Evolutionary conservation across 306 rosid species (phyloP), one percentile per base, ranked within the genome.

Genomic region (Dicorynia guianensis): DNA sequence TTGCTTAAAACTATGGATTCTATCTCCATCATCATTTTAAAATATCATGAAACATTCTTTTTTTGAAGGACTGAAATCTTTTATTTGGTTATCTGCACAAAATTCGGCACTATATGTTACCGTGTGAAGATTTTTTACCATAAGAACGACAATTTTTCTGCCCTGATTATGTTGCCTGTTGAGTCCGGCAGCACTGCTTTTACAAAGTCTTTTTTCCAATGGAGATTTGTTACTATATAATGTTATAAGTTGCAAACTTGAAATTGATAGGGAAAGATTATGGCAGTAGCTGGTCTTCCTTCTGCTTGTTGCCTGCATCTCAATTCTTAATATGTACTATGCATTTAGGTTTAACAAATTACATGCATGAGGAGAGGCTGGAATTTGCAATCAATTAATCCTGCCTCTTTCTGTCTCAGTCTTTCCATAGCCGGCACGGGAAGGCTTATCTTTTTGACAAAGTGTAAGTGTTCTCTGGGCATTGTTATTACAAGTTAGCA

Each of bases 361-460:
- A 38, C 30, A 17, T 55, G 49, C 42, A 12, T 72, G 35, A 42
- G 35, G 46, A 56, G 75, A 73, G 43, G 64, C 58, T 60, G 20
- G 52, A 76, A 69, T 53, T 7, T 20, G 56, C 5, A 5, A 44
- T 77, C 56, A 36, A 72, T 78, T 75, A 65, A 77, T 68, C 64
- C 69, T 58, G 12, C 70, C 30, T 25, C 30, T 59, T 69, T 71
- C 77, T 75, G 75, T 84, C 64, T 49, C 81, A 87, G 95, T 63
- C 90, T 80, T 93, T 89, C 80, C 81, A 74, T 43, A 71, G 80
- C 88, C 83, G 90, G 79, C 81, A 87, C 84, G 95, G 98, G 49
- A 87, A 33, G 72, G 95, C 97, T 57, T 86, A 91, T 85, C 94
- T 93, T 25, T 87, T 87, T 38, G 80, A 86, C 55, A 69, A 86